Evolutionary conservation across 2,329 filamentous ascomycete genomes (phyloP), one percentile per base, ranked within the genome.

Genomic region (Zarea fungicola): DNA sequence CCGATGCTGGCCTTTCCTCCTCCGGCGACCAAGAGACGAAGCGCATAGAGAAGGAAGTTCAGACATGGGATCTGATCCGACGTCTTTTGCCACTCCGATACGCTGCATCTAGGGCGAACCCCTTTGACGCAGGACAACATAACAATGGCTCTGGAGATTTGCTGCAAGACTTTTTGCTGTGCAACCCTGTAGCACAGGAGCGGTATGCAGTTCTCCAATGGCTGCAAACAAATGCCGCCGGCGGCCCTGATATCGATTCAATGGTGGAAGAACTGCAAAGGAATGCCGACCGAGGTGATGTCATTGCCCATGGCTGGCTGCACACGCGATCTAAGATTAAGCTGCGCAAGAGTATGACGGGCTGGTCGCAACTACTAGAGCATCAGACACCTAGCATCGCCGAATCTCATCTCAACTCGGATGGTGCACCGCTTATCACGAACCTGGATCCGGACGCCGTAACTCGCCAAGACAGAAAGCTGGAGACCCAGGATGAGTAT

Each of bases 261-360:
- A 72, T 95, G 23, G 85, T 91, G 43, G 77, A 83, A 45, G 85
- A 92, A 49, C 76, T 91, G 47, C 85, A 91, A 62, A 77, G 82
- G 52, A 83, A 83, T 54, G 85, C 88, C 11, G 87, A 92, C 52
- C 77, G 88, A 58, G 86, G 87, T 9, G 88, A 91, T 42, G 82
- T 91, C 9, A 88, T 93, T 71, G 83, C 87, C 23, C 84, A 90
- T 63, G 92, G 92, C 34, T 96, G 91, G 88, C 80, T 96, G 54
- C 89, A 96, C 64, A 96, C 93, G 0, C 87, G 90, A 54, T 83
- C 88, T 51, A 84, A 85, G 41, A 89, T 99, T 67, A 99, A 99
- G 71, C 80, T 87, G 49, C 83, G 89, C 63, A 99, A 97, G 71
- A 83, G 86, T 50, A 71, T 93, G 55, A 80, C 87, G 51, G 79